Evolutionary conservation across 306 rosid species (phyloP), one percentile per base, ranked within the genome.

Genomic region (Medicago ruthenica): DNA sequence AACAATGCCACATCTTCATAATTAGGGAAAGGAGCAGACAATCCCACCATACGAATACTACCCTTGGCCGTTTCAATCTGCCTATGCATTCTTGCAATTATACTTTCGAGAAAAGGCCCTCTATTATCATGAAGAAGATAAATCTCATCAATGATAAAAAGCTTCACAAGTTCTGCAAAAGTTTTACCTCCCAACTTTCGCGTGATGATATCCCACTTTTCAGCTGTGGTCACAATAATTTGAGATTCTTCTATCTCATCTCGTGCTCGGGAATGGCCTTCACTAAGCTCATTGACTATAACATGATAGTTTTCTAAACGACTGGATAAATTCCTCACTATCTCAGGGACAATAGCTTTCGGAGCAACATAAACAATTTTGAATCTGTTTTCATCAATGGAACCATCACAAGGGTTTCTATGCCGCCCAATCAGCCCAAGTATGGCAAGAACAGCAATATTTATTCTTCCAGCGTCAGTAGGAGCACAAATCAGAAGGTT

Each of bases 141-240:
- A 78, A 93, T 90, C 74, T 93, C 97, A 84, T 93, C 98, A 75
- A 93, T 89, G 73, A 93, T 90, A 60, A 93, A 80, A 67, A 93
- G 97, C 69, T 89, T 93, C 47, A 93, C 97, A 68, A 93, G 87
- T 76, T 93, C 97, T 1, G 98, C 91, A 42, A 90, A 89, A 37
- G 97, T 91, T 4, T 97, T 95, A 72, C 89, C 98, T 18, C 97
- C 98, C 0, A 97, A 93, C 79, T 93, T 91, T 61, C 98, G 84
- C 41, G 98, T 93, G 58, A 93, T 88, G 73, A 93, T 93, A 83
- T 93, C 98, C 98, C 98, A 93, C 89, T 93, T 93, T 78, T 93
- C 98, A 54, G 98, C 97, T n/a, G 98, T 93, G 59, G 98, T 93
- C 62, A 93, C 98, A 73, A 93, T 93, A 76, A 93, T 91, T 71